Percentiles rank a stretch among this genome's conserved stretches.
These are phyloP conservation scores for Kurtzmaniella cleridarum DNA, from an alignment of 805 yeast species.

Conservation along the genomic window DNA sequence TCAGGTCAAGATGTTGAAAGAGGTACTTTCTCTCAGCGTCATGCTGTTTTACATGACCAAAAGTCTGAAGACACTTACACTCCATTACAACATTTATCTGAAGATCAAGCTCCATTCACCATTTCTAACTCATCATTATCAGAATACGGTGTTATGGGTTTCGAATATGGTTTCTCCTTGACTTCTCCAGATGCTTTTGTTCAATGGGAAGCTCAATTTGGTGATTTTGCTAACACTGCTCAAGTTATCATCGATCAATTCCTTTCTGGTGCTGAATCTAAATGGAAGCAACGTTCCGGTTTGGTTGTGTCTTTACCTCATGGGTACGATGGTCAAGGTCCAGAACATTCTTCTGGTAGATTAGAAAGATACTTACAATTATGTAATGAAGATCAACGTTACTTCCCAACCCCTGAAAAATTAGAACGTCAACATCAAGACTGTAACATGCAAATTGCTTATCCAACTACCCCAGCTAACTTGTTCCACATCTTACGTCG, in stretches of 20 bases:
- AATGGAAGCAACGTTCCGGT: constrained; percentile 99
- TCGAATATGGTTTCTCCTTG: constrained; percentile 97
- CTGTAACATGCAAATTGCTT: constrained; percentile 95
- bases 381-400: constrained; percentile 93
- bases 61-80: constrained; percentile 74
- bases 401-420: constrained; percentile 85
- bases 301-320: constrained; percentile 92
- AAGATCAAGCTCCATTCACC: constrained; percentile 78
- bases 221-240: constrained; percentile 99
- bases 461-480: constrained; percentile 97
- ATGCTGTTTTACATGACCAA: constrained; percentile 97
- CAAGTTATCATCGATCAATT: constrained; percentile 97
- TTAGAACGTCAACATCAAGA: constrained; percentile 98
- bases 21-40: constrained; percentile 99
- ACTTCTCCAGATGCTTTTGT: constrained; percentile 96
- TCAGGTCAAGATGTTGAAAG: constrained; percentile 99
- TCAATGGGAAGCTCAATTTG: constrained; percentile 99
- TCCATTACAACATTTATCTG: constrained; percentile 76
- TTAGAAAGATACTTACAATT: constrained; percentile 93
- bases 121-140: constrained; percentile 94
- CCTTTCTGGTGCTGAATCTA: constrained; percentile 92
- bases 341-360: constrained; percentile 98
- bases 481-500: constrained; percentile 95
- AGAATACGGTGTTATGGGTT: constrained; percentile 99
- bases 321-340: constrained; percentile 99